Evolutionary conservation across 345 rosid species (phyloP).

Genomic region (Eucalyptus regnans): DNA sequence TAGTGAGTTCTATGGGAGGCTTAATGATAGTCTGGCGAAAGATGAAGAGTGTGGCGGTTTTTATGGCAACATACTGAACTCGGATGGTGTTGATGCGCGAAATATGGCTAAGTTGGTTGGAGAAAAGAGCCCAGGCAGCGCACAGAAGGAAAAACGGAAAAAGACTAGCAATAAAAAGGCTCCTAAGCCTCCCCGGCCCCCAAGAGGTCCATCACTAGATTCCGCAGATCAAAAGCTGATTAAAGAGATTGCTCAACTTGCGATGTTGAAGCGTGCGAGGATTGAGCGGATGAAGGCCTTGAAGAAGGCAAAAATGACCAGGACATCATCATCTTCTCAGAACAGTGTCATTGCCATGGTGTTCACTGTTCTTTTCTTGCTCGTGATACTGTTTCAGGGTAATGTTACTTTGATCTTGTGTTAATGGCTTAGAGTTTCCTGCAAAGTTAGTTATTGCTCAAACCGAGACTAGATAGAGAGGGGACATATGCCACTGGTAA

Average conservation of each 20-base stretch:
- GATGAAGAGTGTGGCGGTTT: conserved; percentile 18
- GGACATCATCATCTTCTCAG: conserved; percentile 41
- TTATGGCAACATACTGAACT: not conserved
- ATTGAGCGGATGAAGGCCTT: conserved; percentile 73
- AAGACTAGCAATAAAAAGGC: conserved; percentile 49
- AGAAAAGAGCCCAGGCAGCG: conserved; percentile 10
- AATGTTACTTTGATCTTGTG: not conserved
- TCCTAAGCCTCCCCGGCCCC: conserved; percentile 85
- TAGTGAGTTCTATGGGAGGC: not conserved
- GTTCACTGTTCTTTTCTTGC: conserved; percentile 4
- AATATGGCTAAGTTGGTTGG: conserved; percentile 15
- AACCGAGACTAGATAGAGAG: not conserved
- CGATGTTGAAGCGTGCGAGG: conserved; percentile 82
- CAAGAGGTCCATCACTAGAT: conserved; percentile 75
- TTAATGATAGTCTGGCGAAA: not conserved
- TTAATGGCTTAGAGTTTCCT: not conserved
- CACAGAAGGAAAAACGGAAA: conserved; percentile 38
- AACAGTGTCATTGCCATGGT: conserved; percentile 39
- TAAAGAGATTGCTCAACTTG: conserved; percentile 66
- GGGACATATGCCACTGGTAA: not conserved
- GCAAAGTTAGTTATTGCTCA: not conserved
- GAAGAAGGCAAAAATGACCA: conserved; percentile 63
- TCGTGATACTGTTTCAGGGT: conserved; percentile 49
- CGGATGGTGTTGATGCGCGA: conserved; percentile 1
- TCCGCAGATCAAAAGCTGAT: conserved; percentile 79